Evolutionary conservation across 352 stramenopile species (phyloP).

Genomic region (Pythium aquatile): DNA sequence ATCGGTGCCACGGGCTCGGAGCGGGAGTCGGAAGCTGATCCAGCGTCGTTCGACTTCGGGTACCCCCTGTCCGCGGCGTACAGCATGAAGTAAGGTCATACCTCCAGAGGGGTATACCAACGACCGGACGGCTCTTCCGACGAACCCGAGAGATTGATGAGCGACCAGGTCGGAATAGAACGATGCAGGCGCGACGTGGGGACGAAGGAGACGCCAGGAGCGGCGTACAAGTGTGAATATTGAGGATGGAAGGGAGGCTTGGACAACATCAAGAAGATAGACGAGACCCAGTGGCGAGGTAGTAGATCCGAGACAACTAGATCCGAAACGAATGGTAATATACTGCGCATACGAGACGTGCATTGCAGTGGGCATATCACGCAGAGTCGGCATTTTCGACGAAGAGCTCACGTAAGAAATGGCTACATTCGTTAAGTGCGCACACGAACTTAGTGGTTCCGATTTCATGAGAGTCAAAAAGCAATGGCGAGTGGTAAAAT

Average conservation of each 20-base stretch:
- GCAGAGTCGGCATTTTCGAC: not conserved
- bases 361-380: not conserved
- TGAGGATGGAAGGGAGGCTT: not conserved
- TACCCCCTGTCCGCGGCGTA: conserved; percentile 22
- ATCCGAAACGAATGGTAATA: conserved; percentile 12
- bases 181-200: not conserved
- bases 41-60: conserved; percentile 28
- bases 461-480: not conserved
- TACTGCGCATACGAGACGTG: conserved; percentile 4
- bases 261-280: not conserved
- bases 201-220: not conserved
- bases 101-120: not conserved
- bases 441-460: conserved; percentile 1
- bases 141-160: not conserved
- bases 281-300: not conserved
- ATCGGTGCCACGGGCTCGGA: conserved; percentile 20
- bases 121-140: not conserved
- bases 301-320: conserved; percentile 7
- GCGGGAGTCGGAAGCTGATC: conserved; percentile 23
- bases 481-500: conserved; percentile 12
- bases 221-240: conserved; percentile 5
- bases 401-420: not conserved
- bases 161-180: conserved; percentile 1
- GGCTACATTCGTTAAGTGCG: conserved; percentile 17
- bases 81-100: conserved; percentile 16